phyloP scores from a whole-genome alignment of 208 protist species.

The Acanthamoeba royreba region DNA sequence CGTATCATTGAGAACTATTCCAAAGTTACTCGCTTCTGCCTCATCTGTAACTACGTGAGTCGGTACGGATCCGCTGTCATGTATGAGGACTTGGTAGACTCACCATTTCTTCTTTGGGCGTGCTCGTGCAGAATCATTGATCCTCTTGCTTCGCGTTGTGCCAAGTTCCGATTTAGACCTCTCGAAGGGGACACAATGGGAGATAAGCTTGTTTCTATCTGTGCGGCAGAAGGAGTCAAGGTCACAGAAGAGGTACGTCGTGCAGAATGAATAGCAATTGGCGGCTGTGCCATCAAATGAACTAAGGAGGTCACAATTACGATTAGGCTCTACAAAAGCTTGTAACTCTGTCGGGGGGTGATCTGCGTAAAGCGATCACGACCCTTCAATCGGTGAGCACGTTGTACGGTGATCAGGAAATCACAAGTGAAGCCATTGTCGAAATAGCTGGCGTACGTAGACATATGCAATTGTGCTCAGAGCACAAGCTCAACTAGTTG shows the following conservation, averaged over 20 bases:
- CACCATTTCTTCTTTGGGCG: slow-evolving; percentile 24
- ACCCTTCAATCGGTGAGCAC: slow-evolving; percentile 88
- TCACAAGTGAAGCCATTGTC: not conserved
- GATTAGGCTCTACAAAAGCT: slow-evolving; percentile 75
- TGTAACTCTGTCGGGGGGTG: slow-evolving; percentile 89
- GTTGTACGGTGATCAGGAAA: not conserved
- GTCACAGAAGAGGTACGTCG: slow-evolving; percentile 68
- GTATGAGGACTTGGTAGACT: not conserved
- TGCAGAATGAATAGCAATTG: too few relatives aligned
- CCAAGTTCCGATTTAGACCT: slow-evolving; percentile 98
- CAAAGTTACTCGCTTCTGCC: slow-evolving; percentile 98
- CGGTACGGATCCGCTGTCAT: not conserved
- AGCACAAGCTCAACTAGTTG: not conserved
- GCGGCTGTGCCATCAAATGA: too few relatives aligned
- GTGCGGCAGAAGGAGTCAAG: slow-evolving; percentile 84
- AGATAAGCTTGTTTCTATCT: slow-evolving; percentile 87
- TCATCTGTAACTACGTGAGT: slow-evolving; percentile 99
- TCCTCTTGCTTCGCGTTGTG: slow-evolving; percentile 98
- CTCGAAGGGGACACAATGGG: slow-evolving; percentile 85
- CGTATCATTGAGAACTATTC: slow-evolving; percentile 98
- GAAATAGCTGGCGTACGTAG: slow-evolving; percentile 43
- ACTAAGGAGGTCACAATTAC: too few relatives aligned
- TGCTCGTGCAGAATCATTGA: slow-evolving; percentile 95
- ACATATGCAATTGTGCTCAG: not conserved
- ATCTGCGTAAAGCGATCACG: slow-evolving; percentile 96